phyloP scores from a whole-genome alignment of 345 rosid species.

The Trapa incisa region DNA sequence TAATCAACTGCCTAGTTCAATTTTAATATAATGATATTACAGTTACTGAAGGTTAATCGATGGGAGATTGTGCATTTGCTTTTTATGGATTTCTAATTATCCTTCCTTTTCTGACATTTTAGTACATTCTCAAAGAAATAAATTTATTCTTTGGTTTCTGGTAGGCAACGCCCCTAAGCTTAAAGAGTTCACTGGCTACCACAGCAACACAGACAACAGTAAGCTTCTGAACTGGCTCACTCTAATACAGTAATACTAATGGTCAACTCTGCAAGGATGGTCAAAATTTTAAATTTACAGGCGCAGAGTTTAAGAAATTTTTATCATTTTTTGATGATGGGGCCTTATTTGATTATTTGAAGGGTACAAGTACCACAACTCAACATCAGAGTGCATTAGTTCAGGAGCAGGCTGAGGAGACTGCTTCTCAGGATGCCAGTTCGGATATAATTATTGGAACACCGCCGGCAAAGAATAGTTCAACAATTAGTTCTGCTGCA shows the following conservation, averaged over 20 bases:
- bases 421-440: slow-evolving; percentile 51
- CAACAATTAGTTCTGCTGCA: slow-evolving; percentile 37
- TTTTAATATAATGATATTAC: background rate
- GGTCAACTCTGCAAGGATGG: background rate
- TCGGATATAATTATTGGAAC: slow-evolving; percentile 47
- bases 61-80: background rate
- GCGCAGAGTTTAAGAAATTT: background rate
- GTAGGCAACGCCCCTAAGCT: slow-evolving; percentile 75
- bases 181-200: slow-evolving; percentile 48
- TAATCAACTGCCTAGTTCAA: background rate
- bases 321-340: slow-evolving; percentile 1
- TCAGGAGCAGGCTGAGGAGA: slow-evolving; percentile 62
- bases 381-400: slow-evolving; percentile 37
- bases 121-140: slow-evolving; percentile 1
- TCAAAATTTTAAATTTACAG: background rate
- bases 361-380: slow-evolving; percentile 36
- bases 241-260: background rate
- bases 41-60: background rate
- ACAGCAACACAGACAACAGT: slow-evolving; percentile 56
- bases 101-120: background rate
- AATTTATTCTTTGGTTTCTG: slow-evolving; percentile 9
- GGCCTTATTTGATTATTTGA: slow-evolving; percentile 9
- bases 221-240: slow-evolving; percentile 11
- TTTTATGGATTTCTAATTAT: background rate
- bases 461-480: slow-evolving; percentile 52